Evolutionary conservation across 2,329 filamentous ascomycete genomes (phyloP), one percentile per base, ranked within the genome.

Genomic region (Diatrype stigma): DNA sequence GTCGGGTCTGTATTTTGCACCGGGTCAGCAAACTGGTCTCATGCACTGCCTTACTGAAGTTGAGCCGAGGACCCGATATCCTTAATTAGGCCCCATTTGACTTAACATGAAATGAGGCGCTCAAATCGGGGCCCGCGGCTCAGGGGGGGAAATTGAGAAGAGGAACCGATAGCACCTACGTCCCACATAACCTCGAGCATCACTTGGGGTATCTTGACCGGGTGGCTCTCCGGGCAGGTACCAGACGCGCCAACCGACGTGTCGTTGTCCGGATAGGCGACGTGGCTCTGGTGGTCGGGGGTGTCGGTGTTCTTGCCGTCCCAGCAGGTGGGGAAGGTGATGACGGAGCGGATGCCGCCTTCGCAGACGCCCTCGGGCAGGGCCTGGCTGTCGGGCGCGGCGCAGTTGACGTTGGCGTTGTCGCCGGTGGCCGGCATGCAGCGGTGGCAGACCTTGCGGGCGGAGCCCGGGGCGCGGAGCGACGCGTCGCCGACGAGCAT

Each of bases 171-270:
- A 26, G n/a, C 6, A 63, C 60, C 69, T 49, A 64, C 62, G 48
- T 73, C 65, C 73, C 76, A 86, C 61, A 81, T 76, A 49, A 81
- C 76, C 64, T 85, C 82, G 58, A 73, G 79, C 70, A 85, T 84
- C 51, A 86, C 72, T 17, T 81, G 82, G 14, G 81, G 73, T 3
- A 83, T 68, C 56, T 78, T 79, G 1, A 76, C 73, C 1, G 79
- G 80, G 59, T 81, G 77, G 2, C 68, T 69, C 2, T 30, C 47
- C 0, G 79, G 79, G 56, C 79, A 82, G n/a, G 60, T 57, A 12
- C 78, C 79, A 38, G 57, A 67, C 12, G 54, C 52, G 22, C 54
- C 54, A 47, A 56, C 56, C 2, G 49, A 55, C 50, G 76, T 70
- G 21, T 69, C 62, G 4, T 56, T 62, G 22, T 57, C 61, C 6